Conservation (phyloP, 2,329 filamentous ascomycete genomes). For the Cladosporium sphaerospermum region DNA sequence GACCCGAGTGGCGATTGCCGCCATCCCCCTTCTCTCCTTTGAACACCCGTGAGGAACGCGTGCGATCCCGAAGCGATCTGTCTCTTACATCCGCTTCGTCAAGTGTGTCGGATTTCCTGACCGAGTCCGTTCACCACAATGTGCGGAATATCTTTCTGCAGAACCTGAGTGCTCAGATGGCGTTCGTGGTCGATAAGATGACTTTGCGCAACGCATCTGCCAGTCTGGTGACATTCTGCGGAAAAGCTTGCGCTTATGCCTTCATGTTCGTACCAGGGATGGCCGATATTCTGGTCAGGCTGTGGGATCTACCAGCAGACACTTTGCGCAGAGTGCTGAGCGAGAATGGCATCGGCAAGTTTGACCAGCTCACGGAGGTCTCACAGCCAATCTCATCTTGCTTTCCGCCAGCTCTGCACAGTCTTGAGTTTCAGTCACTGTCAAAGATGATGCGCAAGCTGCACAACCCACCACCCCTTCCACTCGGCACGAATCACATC, state of each 20-base stretch:
- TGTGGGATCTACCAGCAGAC: constrained; percentile 69
- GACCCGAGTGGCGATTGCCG: constrained; percentile 76
- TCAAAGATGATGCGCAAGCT: constrained; percentile 54
- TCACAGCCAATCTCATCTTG: constrained; percentile 60
- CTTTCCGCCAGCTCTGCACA: constrained; percentile 62
- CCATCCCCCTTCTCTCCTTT: constrained; percentile 62
- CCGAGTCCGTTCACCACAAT: constrained; percentile 77
- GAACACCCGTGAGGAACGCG: constrained; percentile 46
- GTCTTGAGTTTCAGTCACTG: constrained; percentile 56
- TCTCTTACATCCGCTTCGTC: constrained; percentile 57
- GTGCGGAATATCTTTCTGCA: constrained; percentile 79
- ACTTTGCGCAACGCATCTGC: constrained; percentile 66
- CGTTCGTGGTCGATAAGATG: constrained; percentile 83
- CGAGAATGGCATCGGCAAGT: constrained; percentile 57
- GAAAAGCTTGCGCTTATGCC: constrained; percentile 84
- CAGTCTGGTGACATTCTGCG: constrained; percentile 69
- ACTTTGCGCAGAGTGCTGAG: constrained; percentile 65
- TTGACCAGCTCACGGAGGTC: constrained; percentile 38
- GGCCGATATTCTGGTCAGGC: constrained; percentile 71
- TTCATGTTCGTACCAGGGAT: constrained; percentile 89
- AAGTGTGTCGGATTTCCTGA: constrained; percentile 59
- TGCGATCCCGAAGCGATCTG: constrained; percentile 40
- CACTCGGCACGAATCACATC: constrained; percentile 65
- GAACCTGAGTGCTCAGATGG: constrained; percentile 77
- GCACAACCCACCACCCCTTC: constrained; percentile 58